phyloP scores from a whole-genome alignment of 331 rosid species.

The Phaseolus coccineus region DNA sequence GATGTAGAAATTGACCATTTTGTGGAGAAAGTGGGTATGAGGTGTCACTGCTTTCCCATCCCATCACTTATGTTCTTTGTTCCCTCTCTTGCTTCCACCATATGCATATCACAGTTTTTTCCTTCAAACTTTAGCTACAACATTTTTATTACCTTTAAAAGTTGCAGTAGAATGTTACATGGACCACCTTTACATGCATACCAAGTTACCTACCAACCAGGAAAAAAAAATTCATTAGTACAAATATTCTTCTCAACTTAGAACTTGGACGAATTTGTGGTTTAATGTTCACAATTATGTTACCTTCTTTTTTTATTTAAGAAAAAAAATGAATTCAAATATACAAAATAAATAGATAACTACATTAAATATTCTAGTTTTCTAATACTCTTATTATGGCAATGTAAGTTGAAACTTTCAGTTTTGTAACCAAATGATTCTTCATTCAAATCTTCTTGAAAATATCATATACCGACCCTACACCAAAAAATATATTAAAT shows the following conservation, averaged over 20 bases:
- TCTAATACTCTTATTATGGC: too few relatives aligned
- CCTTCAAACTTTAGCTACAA: conserved; percentile 1
- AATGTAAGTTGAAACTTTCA: too few relatives aligned
- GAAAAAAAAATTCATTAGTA: not conserved
- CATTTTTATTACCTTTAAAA: conserved; percentile 27
- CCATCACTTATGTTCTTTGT: conserved; percentile 27
- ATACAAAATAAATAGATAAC: too few relatives aligned
- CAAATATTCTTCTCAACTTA: conserved; percentile 4
- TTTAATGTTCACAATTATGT: too few relatives aligned
- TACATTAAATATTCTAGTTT: too few relatives aligned
- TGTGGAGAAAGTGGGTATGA: conserved; percentile 53
- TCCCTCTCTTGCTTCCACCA: conserved; percentile 15
- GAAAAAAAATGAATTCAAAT: too few relatives aligned
- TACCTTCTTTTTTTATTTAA: too few relatives aligned
- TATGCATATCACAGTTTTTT: conserved; percentile 6
- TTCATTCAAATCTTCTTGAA: too few relatives aligned
- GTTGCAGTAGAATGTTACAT: not conserved
- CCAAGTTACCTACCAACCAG: not conserved
- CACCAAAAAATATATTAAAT: too few relatives aligned
- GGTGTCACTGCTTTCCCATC: conserved; percentile 47
- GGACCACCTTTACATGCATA: conserved; percentile 14
- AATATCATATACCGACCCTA: too few relatives aligned
- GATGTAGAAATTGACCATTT: conserved; percentile 19
- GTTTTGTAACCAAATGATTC: too few relatives aligned
- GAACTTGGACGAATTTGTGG: too few relatives aligned